These are phyloP conservation scores for Sechiopsis laciniata DNA, from an alignment of 306 rosid species.

Conservation along the genomic window DNA sequence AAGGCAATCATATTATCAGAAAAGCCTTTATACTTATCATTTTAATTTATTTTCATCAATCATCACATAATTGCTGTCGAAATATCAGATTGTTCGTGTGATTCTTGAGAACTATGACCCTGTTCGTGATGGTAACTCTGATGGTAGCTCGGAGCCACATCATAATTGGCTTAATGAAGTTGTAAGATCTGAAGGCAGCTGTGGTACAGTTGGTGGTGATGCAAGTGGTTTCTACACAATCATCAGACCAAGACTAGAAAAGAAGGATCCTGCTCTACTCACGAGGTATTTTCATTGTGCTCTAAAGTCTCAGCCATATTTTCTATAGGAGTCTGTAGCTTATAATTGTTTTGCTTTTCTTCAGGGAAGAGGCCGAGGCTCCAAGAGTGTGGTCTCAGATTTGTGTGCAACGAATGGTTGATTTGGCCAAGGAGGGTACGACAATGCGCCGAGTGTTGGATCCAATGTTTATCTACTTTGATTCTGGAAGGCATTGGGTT, in stretches of 20 bases:
- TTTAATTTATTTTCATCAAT: not conserved
- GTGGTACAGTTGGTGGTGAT: constrained; percentile 47
- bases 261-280: constrained; percentile 63
- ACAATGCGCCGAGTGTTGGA: constrained; percentile 84
- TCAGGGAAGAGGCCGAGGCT: constrained; percentile 74
- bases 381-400: constrained; percentile 89
- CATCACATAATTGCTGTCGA: not conserved
- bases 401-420: constrained; percentile 84
- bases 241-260: constrained; percentile 57
- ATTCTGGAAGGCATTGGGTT: constrained; percentile 67
- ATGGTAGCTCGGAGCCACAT: constrained; percentile 43
- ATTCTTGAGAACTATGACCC: constrained; percentile 63
- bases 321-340: not conserved
- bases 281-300: constrained; percentile 41
- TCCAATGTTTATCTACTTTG: constrained; percentile 82
- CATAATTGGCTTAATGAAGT: constrained; percentile 98
- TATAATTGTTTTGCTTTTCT: constrained; percentile 22
- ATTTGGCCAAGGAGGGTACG: constrained; percentile 64
- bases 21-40: not conserved
- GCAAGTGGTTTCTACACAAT: constrained; percentile 40
- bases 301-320: not conserved
- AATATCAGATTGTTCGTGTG: constrained; percentile 58
- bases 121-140: constrained; percentile 39
- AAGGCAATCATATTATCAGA: not conserved
- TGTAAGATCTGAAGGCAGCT: constrained; percentile 60